Percentiles rank a stretch among this genome's conserved stretches.
Conservation (phyloP, 352 stramenopile species). For the Pythium phragmiticola region DNA sequence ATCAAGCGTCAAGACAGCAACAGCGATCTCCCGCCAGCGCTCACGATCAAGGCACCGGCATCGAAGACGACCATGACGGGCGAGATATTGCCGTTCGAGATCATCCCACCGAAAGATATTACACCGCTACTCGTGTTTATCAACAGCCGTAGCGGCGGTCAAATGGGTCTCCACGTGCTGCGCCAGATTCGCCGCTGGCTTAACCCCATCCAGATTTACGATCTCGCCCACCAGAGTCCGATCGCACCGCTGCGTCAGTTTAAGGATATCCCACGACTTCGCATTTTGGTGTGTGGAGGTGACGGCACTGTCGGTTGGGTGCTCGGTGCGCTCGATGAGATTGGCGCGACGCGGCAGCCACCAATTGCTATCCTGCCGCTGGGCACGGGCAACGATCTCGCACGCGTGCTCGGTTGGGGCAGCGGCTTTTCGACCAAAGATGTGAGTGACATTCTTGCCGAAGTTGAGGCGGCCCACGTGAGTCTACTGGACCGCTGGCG, state of each 20-base stretch:
- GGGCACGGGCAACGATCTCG: slow-evolving; percentile 95
- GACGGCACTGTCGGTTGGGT: slow-evolving; percentile 95
- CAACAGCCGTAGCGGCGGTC: slow-evolving; percentile 92
- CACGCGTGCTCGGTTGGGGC: slow-evolving; percentile 91
- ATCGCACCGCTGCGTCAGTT: slow-evolving; percentile 90
- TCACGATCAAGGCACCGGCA: slow-evolving; percentile 1
- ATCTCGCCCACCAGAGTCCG: slow-evolving; percentile 92
- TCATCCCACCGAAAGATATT: slow-evolving; percentile 44
- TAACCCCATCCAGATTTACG: slow-evolving; percentile 96
- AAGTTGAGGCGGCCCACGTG: slow-evolving; percentile 73
- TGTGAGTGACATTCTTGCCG: slow-evolving; percentile 62
- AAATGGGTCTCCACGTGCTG: slow-evolving; percentile 93
- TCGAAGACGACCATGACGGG: not conserved
- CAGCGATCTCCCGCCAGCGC: slow-evolving; percentile 8
- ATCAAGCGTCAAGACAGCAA: slow-evolving; percentile 6
- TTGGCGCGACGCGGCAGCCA: slow-evolving; percentile 63
- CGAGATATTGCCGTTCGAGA: slow-evolving; percentile 49
- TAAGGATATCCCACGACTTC: slow-evolving; percentile 79
- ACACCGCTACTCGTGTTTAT: slow-evolving; percentile 92
- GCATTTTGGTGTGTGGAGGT: slow-evolving; percentile 94
- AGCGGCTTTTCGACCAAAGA: slow-evolving; percentile 85
- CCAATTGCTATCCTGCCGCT: slow-evolving; percentile 95
- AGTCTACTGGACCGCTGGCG: slow-evolving; percentile 76
- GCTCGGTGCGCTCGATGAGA: slow-evolving; percentile 68
- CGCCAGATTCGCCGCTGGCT: slow-evolving; percentile 90